Evolutionary conservation across 2,329 filamentous ascomycete genomes (phyloP).

Genomic region (Phaeomoniella chlamydospora): DNA sequence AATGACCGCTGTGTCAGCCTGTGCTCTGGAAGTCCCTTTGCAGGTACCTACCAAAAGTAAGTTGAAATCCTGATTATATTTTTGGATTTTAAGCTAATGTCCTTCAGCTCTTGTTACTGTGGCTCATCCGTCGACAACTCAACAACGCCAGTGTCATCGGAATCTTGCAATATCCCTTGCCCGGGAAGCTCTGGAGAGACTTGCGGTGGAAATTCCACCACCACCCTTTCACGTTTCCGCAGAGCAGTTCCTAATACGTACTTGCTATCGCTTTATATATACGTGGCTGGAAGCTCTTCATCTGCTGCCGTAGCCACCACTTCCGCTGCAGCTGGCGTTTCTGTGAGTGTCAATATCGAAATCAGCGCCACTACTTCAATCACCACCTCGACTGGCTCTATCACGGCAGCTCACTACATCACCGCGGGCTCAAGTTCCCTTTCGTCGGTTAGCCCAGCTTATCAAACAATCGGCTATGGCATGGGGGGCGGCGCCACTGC

Average conservation of each 20-base stretch:
- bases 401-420: background rate
- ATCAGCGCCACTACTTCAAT: background rate
- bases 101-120: constrained; percentile 1
- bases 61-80: background rate
- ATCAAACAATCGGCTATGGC: background rate
- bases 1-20: background rate
- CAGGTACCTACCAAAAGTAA: background rate
- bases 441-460: background rate
- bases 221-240: background rate
- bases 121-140: background rate
- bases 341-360: background rate
- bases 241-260: background rate
- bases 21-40: background rate
- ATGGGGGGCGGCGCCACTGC: background rate
- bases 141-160: background rate
- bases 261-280: background rate
- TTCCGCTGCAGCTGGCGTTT: background rate
- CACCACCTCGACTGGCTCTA: background rate
- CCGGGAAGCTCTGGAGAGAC: constrained; percentile 20
- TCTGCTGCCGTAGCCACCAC: background rate
- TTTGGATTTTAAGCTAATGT: background rate
- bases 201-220: constrained; percentile 35
- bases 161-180: constrained; percentile 26
- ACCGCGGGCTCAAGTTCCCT: background rate
- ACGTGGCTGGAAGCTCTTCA: background rate